Conservation (phyloP, 495 filamentous ascomycete genomes). For the Aspergillus taichungensis region DNA sequence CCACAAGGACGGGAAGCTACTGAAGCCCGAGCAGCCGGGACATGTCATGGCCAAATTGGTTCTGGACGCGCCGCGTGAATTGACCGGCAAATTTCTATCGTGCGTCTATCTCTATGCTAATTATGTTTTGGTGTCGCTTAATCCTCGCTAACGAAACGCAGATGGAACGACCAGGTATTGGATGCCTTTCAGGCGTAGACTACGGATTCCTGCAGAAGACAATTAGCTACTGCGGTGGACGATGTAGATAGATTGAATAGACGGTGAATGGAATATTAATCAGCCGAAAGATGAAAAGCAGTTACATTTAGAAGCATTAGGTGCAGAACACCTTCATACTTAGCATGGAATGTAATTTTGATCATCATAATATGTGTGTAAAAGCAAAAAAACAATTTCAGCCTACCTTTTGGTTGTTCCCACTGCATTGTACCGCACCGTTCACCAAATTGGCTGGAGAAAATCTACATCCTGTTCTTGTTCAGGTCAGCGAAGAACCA, state of each 20-base stretch:
- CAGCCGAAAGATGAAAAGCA: slow-evolving; percentile 98
- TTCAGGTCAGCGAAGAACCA: slow-evolving; percentile 20
- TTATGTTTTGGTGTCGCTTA: not conserved
- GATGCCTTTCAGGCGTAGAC: slow-evolving; percentile 48
- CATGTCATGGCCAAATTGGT: slow-evolving; percentile 76
- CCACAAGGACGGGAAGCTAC: slow-evolving; percentile 56
- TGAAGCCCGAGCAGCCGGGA: slow-evolving; percentile 78
- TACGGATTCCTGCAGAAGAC: slow-evolving; percentile 18
- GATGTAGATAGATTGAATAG: slow-evolving; percentile 14
- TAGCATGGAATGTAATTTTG: slow-evolving; percentile 81
- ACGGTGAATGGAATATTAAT: slow-evolving; percentile 26
- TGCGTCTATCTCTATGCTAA: slow-evolving; percentile 30
- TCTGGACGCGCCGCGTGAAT: slow-evolving; percentile 48
- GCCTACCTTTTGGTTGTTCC: slow-evolving; percentile 15
- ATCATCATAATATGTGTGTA: slow-evolving; percentile 45
- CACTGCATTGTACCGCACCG: slow-evolving; percentile 2
- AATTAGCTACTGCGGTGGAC: slow-evolving; percentile 25
- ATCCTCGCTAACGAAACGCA: slow-evolving; percentile 37
- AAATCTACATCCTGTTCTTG: not conserved
- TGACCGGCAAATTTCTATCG: slow-evolving; percentile 71
- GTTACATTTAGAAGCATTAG: slow-evolving; percentile 65
- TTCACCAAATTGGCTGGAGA: not conserved
- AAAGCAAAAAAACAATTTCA: slow-evolving; percentile 5
- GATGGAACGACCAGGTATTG: slow-evolving; percentile 64
- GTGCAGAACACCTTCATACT: slow-evolving; percentile 60